Evolutionary conservation across 306 rosid genomes (phyloP).

Genomic region (Heteromeles arbutifolia): DNA sequence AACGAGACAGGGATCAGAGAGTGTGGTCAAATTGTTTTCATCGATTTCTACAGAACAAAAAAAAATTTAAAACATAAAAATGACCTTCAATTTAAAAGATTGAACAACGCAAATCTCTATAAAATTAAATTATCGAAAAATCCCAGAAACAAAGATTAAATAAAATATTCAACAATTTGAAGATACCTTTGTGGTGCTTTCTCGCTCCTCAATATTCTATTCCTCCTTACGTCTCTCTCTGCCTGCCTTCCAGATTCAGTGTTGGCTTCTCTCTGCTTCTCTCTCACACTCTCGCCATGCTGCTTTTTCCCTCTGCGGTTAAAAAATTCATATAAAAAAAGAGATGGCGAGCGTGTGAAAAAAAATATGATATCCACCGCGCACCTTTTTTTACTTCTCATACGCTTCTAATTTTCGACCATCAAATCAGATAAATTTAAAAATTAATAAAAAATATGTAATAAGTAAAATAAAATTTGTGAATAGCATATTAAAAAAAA

Average conservation of each 20-base stretch:
- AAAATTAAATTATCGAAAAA: not conserved
- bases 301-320: not conserved
- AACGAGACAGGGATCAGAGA: not conserved
- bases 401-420: too few species aligned
- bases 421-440: too few species aligned
- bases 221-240: not conserved
- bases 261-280: not conserved
- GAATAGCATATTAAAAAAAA: too few species aligned
- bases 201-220: not conserved
- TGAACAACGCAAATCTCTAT: constrained; percentile 52
- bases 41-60: constrained; percentile 12
- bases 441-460: not conserved
- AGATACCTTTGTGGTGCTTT: constrained; percentile 1
- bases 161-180: not conserved
- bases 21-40: constrained; percentile 8
- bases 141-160: not conserved
- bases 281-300: not conserved
- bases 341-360: not conserved
- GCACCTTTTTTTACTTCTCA: too few species aligned
- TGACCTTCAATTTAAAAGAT: constrained; percentile 6
- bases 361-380: too few species aligned
- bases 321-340: not conserved
- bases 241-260: not conserved
- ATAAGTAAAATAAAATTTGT: too few species aligned
- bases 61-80: not conserved